A percentile compares a stretch with the other conserved stretches of the same genome.
Conservation (phyloP, 2,329 filamentous ascomycete species). For the Paecilomyces formosus region DNA sequence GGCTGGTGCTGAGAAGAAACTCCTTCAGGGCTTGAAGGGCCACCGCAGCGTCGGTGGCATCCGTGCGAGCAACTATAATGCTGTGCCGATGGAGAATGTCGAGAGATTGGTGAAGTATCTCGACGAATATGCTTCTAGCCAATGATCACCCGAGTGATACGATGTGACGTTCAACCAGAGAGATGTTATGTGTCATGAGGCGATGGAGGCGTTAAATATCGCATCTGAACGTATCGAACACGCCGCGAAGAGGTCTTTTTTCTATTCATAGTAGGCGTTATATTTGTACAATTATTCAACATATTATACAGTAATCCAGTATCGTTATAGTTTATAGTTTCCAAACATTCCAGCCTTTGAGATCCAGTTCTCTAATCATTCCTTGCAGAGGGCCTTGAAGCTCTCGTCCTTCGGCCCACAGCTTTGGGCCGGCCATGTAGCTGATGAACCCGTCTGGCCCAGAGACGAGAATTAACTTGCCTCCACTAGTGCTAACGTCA, state of each 20-base stretch:
- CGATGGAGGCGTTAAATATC: neutral
- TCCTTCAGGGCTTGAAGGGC: constrained; percentile 76
- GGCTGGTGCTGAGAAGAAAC: constrained; percentile 58
- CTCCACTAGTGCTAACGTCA: constrained; percentile 16
- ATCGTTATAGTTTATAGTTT: constrained; percentile 41
- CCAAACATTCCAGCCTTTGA: constrained; percentile 50
- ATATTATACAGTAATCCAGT: neutral
- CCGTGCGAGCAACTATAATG: constrained; percentile 83
- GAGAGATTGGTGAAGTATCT: constrained; percentile 37
- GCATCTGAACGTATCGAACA: neutral
- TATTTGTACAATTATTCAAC: neutral
- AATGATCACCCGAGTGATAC: neutral
- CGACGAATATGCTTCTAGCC: constrained; percentile 45
- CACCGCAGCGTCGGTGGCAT: constrained; percentile 84
- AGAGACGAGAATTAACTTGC: constrained; percentile 66
- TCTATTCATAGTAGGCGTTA: neutral
- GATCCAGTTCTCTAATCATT: constrained; percentile 54
- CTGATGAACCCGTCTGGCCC: constrained; percentile 86
- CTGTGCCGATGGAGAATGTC: constrained; percentile 51
- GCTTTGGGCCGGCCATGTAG: constrained; percentile 71
- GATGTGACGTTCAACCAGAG: neutral
- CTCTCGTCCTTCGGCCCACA: constrained; percentile 65
- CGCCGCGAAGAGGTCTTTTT: neutral
- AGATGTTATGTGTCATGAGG: neutral
- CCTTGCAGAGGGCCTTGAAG: constrained; percentile 69